Evolutionary conservation across 257 asterid genomes (phyloP).

Genomic region (Vinca minor): DNA sequence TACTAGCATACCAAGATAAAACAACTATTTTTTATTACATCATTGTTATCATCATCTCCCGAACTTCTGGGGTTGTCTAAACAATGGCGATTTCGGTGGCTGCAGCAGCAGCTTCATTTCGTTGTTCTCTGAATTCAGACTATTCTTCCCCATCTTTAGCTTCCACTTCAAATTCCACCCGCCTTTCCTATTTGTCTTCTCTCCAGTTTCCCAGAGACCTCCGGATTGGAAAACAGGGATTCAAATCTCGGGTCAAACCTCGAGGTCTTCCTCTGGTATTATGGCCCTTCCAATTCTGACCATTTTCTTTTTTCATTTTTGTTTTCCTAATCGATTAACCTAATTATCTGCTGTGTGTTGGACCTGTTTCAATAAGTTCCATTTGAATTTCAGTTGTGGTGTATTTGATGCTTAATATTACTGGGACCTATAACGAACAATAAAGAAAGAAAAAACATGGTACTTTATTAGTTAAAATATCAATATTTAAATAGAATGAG

Average conservation of each 20-base stretch:
- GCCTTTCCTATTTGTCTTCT: conserved; percentile 39
- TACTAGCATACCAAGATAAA: too few species aligned
- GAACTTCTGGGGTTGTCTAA: background rate
- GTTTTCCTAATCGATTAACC: too few species aligned
- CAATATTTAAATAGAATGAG: too few species aligned
- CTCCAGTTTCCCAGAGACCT: conserved; percentile 45
- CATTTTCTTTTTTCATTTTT: too few species aligned
- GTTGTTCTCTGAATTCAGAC: conserved; percentile 15
- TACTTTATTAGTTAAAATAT: too few species aligned
- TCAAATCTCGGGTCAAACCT: conserved; percentile 21
- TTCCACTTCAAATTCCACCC: conserved; percentile 23
- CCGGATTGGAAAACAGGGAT: conserved; percentile 27
- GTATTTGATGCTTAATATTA: background rate
- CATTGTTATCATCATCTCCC: conserved; percentile 9
- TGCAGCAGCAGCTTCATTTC: conserved; percentile 23
- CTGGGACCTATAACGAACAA: too few species aligned
- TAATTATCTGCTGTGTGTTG: background rate
- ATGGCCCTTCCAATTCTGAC: background rate
- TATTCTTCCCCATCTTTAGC: conserved; percentile 22
- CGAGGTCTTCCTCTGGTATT: conserved; percentile 44
- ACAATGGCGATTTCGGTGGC: conserved; percentile 63
- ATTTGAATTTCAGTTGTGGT: background rate
- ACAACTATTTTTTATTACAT: too few species aligned
- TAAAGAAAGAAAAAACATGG: too few species aligned
- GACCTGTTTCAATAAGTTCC: background rate